phyloP scores from a whole-genome alignment of 83 land plant genomes.

The Diphasiastrum complanatum region DNA sequence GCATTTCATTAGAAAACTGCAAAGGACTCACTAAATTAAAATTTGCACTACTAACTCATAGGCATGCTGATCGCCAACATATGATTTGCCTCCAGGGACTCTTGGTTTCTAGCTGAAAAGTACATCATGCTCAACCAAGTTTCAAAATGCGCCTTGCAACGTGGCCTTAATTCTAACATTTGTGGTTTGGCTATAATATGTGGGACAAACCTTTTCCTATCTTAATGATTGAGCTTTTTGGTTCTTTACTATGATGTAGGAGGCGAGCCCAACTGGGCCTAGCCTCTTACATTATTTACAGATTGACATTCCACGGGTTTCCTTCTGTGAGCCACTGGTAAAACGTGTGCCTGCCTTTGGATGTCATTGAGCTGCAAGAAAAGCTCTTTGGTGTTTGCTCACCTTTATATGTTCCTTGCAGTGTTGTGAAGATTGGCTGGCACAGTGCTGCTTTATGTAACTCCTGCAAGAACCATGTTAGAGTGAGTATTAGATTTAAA shows the following conservation, averaged over 20 bases:
- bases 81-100: conserved; percentile 23
- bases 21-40: neutral
- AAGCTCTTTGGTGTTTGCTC: too few relatives aligned
- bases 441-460: neutral
- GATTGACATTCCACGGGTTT: neutral
- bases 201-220: neutral
- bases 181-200: neutral
- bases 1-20: neutral
- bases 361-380: neutral
- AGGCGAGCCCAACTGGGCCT: neutral
- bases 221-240: neutral
- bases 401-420: neutral
- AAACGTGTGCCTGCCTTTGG: neutral
- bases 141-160: conserved; percentile 9
- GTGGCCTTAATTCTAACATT: neutral
- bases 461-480: too few relatives aligned
- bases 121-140: conserved; percentile 14
- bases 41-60: neutral
- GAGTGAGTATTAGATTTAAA: too few relatives aligned
- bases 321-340: neutral
- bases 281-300: neutral
- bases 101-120: conserved; percentile 21
- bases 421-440: neutral
- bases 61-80: conserved; percentile 19
- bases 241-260: neutral